A percentile compares a stretch with the other conserved stretches of the same genome.
phyloP scores from a whole-genome alignment of 352 stramenopile genomes.

The Phytopythium mirpurense region DNA sequence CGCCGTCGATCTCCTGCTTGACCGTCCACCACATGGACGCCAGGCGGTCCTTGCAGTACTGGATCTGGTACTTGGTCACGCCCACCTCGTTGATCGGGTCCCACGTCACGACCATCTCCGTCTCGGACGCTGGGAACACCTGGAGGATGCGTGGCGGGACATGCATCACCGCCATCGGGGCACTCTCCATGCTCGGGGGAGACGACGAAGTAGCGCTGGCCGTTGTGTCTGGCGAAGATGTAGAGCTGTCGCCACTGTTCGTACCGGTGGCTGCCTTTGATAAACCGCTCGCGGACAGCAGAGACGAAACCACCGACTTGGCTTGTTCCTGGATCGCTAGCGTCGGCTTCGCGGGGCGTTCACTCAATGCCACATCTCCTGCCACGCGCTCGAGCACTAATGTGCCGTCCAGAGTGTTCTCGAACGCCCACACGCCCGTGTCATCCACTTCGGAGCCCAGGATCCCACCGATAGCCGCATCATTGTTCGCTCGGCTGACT shows the following conservation, averaged over 20 bases:
- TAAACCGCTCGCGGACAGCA: conserved; percentile 47
- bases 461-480: not conserved
- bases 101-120: conserved; percentile 71
- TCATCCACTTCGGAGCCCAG: conserved; percentile 17
- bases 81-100: conserved; percentile 50
- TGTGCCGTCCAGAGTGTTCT: conserved; percentile 52
- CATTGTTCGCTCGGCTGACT: conserved; percentile 10
- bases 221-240: conserved; percentile 9
- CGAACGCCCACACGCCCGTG: conserved; percentile 55
- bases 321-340: conserved; percentile 59
- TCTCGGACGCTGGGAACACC: conserved; percentile 49
- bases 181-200: not conserved
- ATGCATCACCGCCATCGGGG: conserved; percentile 7
- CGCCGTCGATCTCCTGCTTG: conserved; percentile 52
- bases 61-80: conserved; percentile 72
- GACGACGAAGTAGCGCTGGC: conserved; percentile 12
- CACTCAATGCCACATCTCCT: conserved; percentile 20
- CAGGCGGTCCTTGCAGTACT: conserved; percentile 77
- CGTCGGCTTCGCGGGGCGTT: conserved; percentile 16
- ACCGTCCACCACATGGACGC: conserved; percentile 77
- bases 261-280: conserved; percentile 13
- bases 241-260: conserved; percentile 8
- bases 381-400: conserved; percentile 59
- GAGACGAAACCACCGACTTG: conserved; percentile 59
- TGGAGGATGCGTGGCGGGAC: conserved; percentile 48